Conservation (phyloP, 768 basidiomycete genomes). For the Coprinellus micaceus region DNA sequence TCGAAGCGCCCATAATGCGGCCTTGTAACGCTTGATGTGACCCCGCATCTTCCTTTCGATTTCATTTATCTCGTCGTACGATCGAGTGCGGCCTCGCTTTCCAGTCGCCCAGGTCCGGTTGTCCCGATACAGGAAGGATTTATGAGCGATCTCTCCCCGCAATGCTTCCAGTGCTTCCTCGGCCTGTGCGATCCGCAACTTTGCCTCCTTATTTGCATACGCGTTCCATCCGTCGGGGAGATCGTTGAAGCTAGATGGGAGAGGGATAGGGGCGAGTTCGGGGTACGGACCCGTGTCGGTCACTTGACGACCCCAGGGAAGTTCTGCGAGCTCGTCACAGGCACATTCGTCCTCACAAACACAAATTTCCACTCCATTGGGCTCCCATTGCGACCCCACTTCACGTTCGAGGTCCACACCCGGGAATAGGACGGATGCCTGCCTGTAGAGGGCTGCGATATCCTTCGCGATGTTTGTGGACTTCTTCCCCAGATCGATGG, state of each 20-base stretch:
- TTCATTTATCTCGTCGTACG: background rate
- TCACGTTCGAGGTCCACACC: background rate
- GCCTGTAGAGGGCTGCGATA: no score
- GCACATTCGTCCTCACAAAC: background rate
- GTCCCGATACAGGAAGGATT: background rate
- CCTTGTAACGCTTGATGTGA: background rate
- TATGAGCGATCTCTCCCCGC: background rate
- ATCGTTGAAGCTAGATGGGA: background rate
- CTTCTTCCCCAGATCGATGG: no score
- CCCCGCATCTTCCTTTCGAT: background rate
- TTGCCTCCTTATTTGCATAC: background rate
- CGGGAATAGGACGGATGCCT: background rate
- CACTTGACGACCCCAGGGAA: background rate
- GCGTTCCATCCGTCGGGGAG: background rate
- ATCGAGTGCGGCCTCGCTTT: background rate
- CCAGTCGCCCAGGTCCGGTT: background rate
- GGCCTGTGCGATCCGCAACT: background rate
- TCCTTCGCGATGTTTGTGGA: no score
- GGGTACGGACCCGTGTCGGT: background rate
- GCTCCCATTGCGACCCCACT: background rate
- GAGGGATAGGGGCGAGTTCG: background rate
- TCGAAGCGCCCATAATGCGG: background rate
- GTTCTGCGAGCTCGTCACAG: background rate
- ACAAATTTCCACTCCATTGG: background rate
- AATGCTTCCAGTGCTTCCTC: background rate